A percentile compares a stretch with the other conserved stretches of the same genome.
These are phyloP conservation scores for Falciphora oryzae DNA, from an alignment of 2,329 filamentous ascomycete genomes.

Conservation along the genomic window DNA sequence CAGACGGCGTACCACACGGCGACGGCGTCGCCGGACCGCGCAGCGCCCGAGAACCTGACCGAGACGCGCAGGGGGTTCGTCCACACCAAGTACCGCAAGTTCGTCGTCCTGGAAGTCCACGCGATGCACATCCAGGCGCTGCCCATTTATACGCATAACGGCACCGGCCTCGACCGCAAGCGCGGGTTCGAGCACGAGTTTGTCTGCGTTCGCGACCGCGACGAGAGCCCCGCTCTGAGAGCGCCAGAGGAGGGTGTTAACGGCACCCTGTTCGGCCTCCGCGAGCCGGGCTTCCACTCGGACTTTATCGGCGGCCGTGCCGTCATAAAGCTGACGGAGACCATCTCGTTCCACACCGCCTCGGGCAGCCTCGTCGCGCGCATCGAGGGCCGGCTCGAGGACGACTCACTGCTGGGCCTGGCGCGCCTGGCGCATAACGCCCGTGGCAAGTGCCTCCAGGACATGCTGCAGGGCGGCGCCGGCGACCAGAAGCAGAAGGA, in stretches of 20 bases:
- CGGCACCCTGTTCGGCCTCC: not conserved
- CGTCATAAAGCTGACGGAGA: slow-evolving; percentile 2
- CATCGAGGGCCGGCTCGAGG: slow-evolving; percentile 2
- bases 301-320: not conserved
- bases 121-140: not conserved
- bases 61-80: not conserved
- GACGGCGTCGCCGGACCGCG: not conserved
- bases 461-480: not conserved
- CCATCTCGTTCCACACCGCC: not conserved
- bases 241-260: not conserved
- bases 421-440: not conserved
- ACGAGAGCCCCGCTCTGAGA: not conserved
- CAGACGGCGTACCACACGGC: slow-evolving; percentile 1
- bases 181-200: slow-evolving; percentile 3
- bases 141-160: slow-evolving; percentile 6
- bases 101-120: not conserved
- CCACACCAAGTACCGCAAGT: slow-evolving; percentile 5
- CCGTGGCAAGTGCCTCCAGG: not conserved
- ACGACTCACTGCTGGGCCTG: not conserved
- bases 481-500: too few species aligned
- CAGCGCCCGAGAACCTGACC: not conserved
- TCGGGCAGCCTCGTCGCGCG: not conserved
- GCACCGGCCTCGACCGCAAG: not conserved
- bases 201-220: slow-evolving; percentile 5
- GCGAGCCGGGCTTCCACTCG: not conserved